phyloP scores from a whole-genome alignment of 2,329 filamentous ascomycete species.

The Pseudocercospora crystallina region DNA sequence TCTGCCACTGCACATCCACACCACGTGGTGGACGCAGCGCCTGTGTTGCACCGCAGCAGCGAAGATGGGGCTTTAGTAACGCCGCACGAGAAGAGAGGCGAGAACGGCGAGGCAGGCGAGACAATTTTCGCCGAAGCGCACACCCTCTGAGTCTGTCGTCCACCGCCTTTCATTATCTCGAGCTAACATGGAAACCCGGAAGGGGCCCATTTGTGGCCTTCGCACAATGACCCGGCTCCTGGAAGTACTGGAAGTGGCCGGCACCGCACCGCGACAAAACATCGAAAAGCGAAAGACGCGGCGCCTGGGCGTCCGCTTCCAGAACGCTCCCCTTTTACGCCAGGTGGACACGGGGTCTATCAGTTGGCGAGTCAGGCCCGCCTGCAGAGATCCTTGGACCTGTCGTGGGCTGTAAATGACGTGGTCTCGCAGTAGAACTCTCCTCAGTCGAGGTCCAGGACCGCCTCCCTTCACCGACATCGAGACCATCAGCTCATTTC shows the following conservation, averaged over 20 bases:
- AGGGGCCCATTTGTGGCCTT: too few relatives aligned
- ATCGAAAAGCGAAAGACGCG: too few relatives aligned
- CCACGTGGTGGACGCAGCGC: slow-evolving; percentile 1
- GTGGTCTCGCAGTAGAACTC: slow-evolving; percentile 2
- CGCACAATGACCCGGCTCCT: too few relatives aligned
- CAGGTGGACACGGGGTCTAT: background rate
- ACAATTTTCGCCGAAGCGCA: background rate
- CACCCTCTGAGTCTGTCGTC: too few relatives aligned
- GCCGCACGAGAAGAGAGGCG: background rate
- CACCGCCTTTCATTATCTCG: too few relatives aligned
- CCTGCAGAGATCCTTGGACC: background rate
- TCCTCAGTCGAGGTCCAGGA: slow-evolving; percentile 2
- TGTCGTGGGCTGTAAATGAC: slow-evolving; percentile 1
- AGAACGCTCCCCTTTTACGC: too few relatives aligned
- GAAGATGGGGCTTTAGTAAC: background rate
- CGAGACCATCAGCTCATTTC: slow-evolving; percentile 1
- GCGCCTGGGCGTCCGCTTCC: too few relatives aligned
- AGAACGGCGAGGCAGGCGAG: background rate
- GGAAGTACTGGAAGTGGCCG: too few relatives aligned
- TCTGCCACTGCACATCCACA: slow-evolving; percentile 1
- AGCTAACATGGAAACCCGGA: too few relatives aligned
- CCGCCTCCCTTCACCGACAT: slow-evolving; percentile 2
- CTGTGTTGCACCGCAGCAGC: background rate
- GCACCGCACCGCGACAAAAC: too few relatives aligned
- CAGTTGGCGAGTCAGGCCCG: background rate